Conservation (phyloP, 306 rosid species). For the Quercus wislizeni region DNA sequence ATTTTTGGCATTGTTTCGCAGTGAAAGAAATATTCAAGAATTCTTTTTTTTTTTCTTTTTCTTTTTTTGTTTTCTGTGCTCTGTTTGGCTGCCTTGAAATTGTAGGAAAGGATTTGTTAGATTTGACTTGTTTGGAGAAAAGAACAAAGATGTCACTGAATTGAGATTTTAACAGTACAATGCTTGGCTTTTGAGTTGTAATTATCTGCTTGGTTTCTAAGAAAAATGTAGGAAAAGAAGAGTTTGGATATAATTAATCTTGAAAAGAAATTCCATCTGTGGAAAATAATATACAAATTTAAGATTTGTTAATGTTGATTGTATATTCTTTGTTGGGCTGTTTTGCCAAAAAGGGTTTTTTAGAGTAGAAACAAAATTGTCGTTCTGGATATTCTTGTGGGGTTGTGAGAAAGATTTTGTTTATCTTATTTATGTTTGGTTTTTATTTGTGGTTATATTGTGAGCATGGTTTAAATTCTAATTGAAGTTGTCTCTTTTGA, state of each 20-base stretch:
- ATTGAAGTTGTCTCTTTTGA: slow-evolving; percentile 2
- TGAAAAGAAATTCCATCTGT: not conserved
- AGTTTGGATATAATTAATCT: not conserved
- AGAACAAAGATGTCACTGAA: not conserved
- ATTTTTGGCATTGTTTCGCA: not conserved
- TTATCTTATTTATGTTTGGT: not conserved
- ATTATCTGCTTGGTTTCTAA: not conserved
- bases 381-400: not conserved
- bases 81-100: not conserved
- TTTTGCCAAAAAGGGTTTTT: not conserved
- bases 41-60: not conserved
- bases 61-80: not conserved
- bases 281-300: not conserved
- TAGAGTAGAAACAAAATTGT: not conserved
- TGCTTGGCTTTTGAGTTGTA: too few species aligned
- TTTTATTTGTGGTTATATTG: not conserved
- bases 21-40: not conserved
- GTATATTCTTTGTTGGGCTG: not conserved
- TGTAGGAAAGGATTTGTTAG: not conserved
- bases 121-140: not conserved
- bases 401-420: not conserved
- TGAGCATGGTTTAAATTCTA: not conserved
- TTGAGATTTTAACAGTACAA: not conserved
- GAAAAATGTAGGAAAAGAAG: not conserved
- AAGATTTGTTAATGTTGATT: not conserved